Base-by-base conservation (phyloP, 129 eudicot genomes). In the Helianthus tuberosus region DNA sequence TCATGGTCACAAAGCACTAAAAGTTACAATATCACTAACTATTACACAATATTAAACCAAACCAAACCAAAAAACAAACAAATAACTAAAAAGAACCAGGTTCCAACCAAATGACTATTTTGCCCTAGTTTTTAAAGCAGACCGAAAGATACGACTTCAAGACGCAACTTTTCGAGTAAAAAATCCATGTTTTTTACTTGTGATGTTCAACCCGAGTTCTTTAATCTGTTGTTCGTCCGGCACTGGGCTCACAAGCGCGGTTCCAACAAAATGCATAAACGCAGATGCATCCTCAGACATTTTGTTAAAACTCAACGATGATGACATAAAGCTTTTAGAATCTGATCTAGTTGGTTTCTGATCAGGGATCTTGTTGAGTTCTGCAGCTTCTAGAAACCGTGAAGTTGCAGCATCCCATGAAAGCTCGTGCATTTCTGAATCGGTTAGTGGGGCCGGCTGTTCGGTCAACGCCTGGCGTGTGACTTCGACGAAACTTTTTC, bases 321-420 rank as follows among this genome's bases (percentile, higher is more conserved):
- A 65, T 64, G 96, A 83, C 84, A 84, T 15, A 71, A 83, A 88
- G 9, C 73, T 75, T 81, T 85, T 85, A 14, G 96, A 76, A 60
- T 81, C 60, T 6, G 73, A 50, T 69, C 73, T 81, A 11, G 59
- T 51, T 39, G 60, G 61, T 60, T 74, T 80, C 78, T 77, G 83
- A 51, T 72, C 66, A 13, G 90, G 88, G 6, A 48, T 29, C 14
- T 74, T 78, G 47, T 88, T 75, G 36, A 94, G 87, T 74, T 90
- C 84, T 3, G 93, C 88, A 58, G 77, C 84, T 68, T 77, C 73
- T 23, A 94, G 74, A 65, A 94, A 94, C 57, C 98, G 67, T 47
- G 86, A 77, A 4, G 98, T 94, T 15, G 98, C 98, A 27, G 98
- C 96, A 50, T 90, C 98, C 98, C 98, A 94, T 11, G 98, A 94